Base-by-base conservation (phyloP, 305 asterid species). In the Ruellia speciosa region DNA sequence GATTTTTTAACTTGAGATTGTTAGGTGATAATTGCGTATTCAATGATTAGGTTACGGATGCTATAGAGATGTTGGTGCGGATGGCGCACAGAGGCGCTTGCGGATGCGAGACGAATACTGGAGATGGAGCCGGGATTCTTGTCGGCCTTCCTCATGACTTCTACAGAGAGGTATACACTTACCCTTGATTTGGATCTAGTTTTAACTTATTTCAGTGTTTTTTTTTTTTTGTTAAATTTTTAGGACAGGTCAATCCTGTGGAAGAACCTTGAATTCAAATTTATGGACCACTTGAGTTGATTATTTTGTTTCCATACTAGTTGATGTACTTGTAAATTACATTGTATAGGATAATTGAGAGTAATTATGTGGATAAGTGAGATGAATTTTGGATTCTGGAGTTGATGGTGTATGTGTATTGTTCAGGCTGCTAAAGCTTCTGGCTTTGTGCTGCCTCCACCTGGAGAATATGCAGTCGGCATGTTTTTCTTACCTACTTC, bases 41-140 rank as follows among this genome's bases (percentile, higher is more conserved):
- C 52, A 66, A 4, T 56, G 43, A 60, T 53, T 58, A 93, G 99
- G 97, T 93, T 66, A 73, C 96, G 40, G 97, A 93, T 79, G 96
- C 99, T 37, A 62, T 93, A 34, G 99, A 93, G 78, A 93, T 89
- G 99, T 74, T 93, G 75, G 84, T 88, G 52, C 78, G 99, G 62
- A 93, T 93, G 99, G 18, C 96, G 9, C 99, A 93, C 50, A 82
- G 99, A 70, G 99, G 99, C 7, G 99, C 97, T 9, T 93, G 99
- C 75, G 99, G 99, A 9, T 93, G 99, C 54, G 99, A 93, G 83
- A 65, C 88, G 0, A 93, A 93, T 71, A 93, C 99, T 19, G 97
- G 99, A 45, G 99, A 93, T 72, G 99, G 99, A 18, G 99, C 99
- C 63, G 99, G 99, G 34, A 93, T 93, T 74, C 96, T 93, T 48